Evolutionary conservation across 2,329 filamentous ascomycete species (phyloP).

Genomic region (Exophiala spinifera): DNA sequence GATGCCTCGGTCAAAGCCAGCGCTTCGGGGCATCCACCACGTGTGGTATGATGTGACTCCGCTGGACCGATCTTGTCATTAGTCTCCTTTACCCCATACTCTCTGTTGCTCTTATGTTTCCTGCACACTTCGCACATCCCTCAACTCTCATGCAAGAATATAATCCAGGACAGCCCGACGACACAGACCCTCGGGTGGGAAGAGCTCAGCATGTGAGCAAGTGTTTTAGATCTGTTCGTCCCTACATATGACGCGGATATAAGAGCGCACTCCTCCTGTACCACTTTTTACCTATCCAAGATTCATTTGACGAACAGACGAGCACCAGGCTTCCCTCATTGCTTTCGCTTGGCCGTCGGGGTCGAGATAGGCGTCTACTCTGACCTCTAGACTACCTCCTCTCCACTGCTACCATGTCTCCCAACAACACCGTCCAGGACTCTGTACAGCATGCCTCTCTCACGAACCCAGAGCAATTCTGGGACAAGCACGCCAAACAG

Average conservation of each 20-base stretch:
- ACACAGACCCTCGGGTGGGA: too few species aligned
- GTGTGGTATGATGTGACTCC: not conserved
- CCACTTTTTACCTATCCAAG: too few species aligned
- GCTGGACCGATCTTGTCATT: not conserved
- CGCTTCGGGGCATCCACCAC: not conserved
- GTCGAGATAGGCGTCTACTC: not conserved
- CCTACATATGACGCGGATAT: too few species aligned
- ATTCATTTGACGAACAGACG: too few species aligned
- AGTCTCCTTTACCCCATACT: not conserved
- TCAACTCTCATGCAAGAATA: too few species aligned
- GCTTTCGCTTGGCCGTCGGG: not conserved
- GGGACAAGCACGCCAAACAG: conserved; percentile 69
- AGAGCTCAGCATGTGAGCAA: too few species aligned
- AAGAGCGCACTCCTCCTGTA: too few species aligned
- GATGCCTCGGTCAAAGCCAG: not conserved
- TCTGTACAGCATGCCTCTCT: conserved; percentile 58
- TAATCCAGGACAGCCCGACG: too few species aligned
- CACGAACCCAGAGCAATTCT: conserved; percentile 68
- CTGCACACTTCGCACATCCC: not conserved
- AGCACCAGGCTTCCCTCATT: too few species aligned
- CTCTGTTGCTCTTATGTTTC: not conserved
- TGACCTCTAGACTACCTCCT: not conserved
- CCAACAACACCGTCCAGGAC: conserved; percentile 43
- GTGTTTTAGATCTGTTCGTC: too few species aligned
- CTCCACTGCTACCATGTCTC: conserved; percentile 9